phyloP scores from a whole-genome alignment of 306 rosid species.

The Cicer judaicum region DNA sequence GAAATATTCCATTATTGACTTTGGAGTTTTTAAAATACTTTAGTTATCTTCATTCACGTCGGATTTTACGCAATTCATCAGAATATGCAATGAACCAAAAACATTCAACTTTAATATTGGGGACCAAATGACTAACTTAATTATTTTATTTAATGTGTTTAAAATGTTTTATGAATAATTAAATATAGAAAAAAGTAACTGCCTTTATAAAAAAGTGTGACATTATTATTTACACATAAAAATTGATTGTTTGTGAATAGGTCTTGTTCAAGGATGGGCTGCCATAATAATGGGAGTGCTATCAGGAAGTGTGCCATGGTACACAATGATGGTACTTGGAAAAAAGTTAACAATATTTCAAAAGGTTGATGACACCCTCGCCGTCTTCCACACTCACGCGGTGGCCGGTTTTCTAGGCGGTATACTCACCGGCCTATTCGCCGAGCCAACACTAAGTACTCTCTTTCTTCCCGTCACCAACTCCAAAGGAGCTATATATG shows the following conservation, averaged over 20 bases:
- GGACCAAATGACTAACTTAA: no score
- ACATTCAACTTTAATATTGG: no score
- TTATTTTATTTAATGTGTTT: no score
- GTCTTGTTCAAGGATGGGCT: slow-evolving; percentile 74
- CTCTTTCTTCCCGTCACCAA: slow-evolving; percentile 51
- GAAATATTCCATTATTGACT: no score
- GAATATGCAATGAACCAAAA: no score
- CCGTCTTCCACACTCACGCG: slow-evolving; percentile 70
- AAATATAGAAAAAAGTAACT: no score
- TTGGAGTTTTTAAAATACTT: no score
- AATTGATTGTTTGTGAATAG: slow-evolving; percentile 23
- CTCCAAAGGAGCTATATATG: slow-evolving; percentile 54
- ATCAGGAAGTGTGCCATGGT: slow-evolving; percentile 73
- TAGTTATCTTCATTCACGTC: no score
- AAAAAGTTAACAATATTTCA: slow-evolving; percentile 50
- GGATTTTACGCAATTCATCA: no score
- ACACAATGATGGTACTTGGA: slow-evolving; percentile 64
- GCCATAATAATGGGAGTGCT: slow-evolving; percentile 66
- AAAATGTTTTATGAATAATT: no score
- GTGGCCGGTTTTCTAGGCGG: slow-evolving; percentile 68
- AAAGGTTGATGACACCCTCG: slow-evolving; percentile 65
- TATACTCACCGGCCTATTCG: slow-evolving; percentile 61
- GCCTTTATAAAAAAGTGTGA: no score
- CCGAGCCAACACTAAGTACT: slow-evolving; percentile 52
- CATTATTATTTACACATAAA: no score